Conservation (phyloP, 2,329 filamentous ascomycete genomes). For the Cladosporium colombiae region DNA sequence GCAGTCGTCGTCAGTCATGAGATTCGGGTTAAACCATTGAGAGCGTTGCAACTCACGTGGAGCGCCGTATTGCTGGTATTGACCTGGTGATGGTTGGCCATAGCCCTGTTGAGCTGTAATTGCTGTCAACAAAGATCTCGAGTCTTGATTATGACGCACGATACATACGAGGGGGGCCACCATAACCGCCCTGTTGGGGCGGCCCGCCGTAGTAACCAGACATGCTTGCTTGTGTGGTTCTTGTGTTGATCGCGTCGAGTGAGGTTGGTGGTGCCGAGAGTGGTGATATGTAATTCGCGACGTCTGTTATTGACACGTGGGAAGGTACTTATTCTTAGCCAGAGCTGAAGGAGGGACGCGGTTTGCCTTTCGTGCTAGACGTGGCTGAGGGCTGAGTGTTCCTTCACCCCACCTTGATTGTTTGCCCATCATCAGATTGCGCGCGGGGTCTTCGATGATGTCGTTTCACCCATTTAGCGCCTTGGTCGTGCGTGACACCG, state of each 20-base stretch:
- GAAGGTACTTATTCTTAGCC: neutral
- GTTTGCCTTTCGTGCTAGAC: neutral
- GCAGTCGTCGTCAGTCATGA: neutral
- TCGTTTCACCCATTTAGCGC: neutral
- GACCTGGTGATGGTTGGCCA: neutral
- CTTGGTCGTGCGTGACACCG: neutral
- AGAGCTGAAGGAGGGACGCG: neutral
- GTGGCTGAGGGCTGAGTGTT: constrained; percentile 5
- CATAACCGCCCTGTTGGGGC: constrained; percentile 17
- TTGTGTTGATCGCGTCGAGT: neutral
- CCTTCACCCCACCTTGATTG: constrained; percentile 1
- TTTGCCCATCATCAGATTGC: neutral
- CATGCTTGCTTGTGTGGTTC: constrained; percentile 15
- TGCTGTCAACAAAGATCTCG: neutral
- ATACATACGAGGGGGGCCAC: constrained; percentile 24
- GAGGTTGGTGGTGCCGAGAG: neutral
- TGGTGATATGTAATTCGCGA: neutral
- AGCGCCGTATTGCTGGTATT: neutral
- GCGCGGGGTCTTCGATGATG: neutral
- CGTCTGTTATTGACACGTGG: neutral
- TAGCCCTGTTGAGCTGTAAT: constrained; percentile 24
- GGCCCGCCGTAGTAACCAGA: constrained; percentile 24
- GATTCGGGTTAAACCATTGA: neutral
- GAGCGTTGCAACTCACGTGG: neutral
- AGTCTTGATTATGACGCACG: neutral